Conservation (phyloP, 2,329 filamentous ascomycete species). For the Juglanconis sp. region DNA sequence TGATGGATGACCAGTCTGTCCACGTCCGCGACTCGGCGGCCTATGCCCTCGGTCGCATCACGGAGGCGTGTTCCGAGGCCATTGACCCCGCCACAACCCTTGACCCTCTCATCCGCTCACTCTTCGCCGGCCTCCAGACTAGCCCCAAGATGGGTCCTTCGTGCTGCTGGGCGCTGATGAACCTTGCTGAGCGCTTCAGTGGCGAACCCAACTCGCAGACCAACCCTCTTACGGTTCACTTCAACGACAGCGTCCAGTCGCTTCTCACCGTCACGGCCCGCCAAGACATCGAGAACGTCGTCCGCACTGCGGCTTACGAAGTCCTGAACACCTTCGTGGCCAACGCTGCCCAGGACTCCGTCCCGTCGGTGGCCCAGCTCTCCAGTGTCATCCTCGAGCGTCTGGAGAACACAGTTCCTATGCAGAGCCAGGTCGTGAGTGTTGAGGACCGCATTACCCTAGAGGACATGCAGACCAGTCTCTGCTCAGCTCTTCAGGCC, state of each 20-base stretch:
- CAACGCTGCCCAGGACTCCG: conserved; percentile 83
- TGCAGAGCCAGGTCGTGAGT: conserved; percentile 92
- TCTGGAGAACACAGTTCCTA: conserved; percentile 81
- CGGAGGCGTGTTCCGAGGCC: conserved; percentile 85
- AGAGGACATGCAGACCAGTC: conserved; percentile 96
- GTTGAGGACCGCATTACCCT: conserved; percentile 94
- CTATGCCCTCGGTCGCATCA: conserved; percentile 93
- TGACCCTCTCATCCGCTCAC: conserved; percentile 76
- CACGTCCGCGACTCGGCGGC: conserved; percentile 95
- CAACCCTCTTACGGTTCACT: conserved; percentile 87
- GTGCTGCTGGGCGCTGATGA: conserved; percentile 99
- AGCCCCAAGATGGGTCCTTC: conserved; percentile 96
- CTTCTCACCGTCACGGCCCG: conserved; percentile 83
- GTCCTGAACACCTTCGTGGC: conserved; percentile 93
- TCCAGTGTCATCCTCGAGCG: conserved; percentile 88
- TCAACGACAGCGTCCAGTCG: conserved; percentile 85
- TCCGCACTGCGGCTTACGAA: conserved; percentile 94
- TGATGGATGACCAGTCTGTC: conserved; percentile 86
- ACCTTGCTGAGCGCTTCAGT: conserved; percentile 91
- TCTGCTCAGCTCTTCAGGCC: conserved; percentile 85
- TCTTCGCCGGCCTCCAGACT: conserved; percentile 86
- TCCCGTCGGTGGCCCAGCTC: conserved; percentile 74
- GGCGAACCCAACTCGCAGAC: conserved; percentile 73
- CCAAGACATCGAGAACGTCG: conserved; percentile 76
- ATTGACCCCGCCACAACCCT: conserved; percentile 84